A percentile compares a stretch with the other conserved stretches of the same genome.
These are phyloP conservation scores for Phytopythium sindhum DNA, from an alignment of 352 stramenopile species.

Conservation along the genomic window DNA sequence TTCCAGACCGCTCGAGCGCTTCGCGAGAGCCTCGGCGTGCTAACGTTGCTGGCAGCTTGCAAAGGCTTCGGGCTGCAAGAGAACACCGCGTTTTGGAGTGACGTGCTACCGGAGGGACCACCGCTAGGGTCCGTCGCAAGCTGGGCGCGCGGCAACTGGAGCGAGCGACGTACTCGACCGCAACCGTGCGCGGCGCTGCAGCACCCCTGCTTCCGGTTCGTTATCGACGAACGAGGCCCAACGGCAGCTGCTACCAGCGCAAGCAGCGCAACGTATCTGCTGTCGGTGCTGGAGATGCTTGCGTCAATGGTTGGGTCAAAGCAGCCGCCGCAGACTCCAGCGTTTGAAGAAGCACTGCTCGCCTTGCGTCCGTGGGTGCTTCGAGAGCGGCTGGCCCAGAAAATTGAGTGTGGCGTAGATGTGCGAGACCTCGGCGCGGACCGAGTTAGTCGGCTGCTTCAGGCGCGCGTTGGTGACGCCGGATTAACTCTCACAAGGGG, in stretches of 20 bases:
- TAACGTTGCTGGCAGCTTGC: slow-evolving; percentile 14
- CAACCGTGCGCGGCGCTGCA: not conserved
- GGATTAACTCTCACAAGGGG: not conserved
- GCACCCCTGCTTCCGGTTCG: slow-evolving; percentile 1
- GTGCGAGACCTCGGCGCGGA: not conserved
- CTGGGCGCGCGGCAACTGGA: slow-evolving; percentile 11
- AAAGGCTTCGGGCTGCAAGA: slow-evolving; percentile 13
- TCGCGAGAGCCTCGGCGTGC: slow-evolving; percentile 14
- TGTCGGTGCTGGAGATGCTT: slow-evolving; percentile 2
- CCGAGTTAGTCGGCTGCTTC: not conserved
- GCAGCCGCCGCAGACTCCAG: not conserved
- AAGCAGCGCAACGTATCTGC: not conserved
- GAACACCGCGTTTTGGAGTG: slow-evolving; percentile 19
- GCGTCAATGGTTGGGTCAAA: not conserved
- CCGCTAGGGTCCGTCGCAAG: slow-evolving; percentile 6
- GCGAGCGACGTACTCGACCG: slow-evolving; percentile 10
- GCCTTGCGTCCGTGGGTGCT: not conserved
- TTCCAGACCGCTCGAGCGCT: not conserved
- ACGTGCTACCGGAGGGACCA: slow-evolving; percentile 9
- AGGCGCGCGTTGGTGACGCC: not conserved
- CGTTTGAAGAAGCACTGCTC: not conserved
- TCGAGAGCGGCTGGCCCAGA: not conserved
- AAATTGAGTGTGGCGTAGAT: slow-evolving; percentile 1
- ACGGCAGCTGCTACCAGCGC: not conserved
- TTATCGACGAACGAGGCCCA: not conserved